Percentiles rank a stretch among this genome's conserved stretches.
Conservation (phyloP, 176 grass and related monocot genomes). For the Triticum monococcum region DNA sequence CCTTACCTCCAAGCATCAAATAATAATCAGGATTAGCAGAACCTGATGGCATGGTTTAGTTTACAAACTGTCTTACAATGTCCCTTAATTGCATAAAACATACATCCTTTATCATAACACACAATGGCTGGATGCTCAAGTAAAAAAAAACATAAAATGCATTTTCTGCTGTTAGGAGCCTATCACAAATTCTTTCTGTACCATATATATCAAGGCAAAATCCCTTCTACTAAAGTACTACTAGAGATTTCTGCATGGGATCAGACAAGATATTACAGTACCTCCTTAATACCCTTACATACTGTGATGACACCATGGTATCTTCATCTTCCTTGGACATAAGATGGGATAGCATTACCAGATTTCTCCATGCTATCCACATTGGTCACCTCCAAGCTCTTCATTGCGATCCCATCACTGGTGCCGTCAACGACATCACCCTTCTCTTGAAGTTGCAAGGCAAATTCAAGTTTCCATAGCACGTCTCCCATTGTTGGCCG, state of each 20-base stretch:
- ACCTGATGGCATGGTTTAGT: slow-evolving; percentile 21
- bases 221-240: background rate
- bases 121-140: slow-evolving; percentile 25
- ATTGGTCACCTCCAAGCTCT: slow-evolving; percentile 25
- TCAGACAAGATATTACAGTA: slow-evolving; percentile 15
- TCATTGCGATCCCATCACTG: slow-evolving; percentile 29
- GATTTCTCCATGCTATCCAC: slow-evolving; percentile 25
- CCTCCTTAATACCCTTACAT: slow-evolving; percentile 12
- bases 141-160: slow-evolving; percentile 23
- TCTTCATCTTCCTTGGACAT: slow-evolving; percentile 62
- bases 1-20: slow-evolving; percentile 11
- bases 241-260: background rate
- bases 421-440: slow-evolving; percentile 42
- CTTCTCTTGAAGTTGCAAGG: slow-evolving; percentile 85
- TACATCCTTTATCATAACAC: slow-evolving; percentile 38
- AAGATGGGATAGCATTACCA: slow-evolving; percentile 31
- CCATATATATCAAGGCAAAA: slow-evolving; percentile 13
- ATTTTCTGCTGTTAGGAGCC: slow-evolving; percentile 25
- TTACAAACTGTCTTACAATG: slow-evolving; percentile 39
- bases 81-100: slow-evolving; percentile 34
- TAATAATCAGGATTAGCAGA: slow-evolving; percentile 30
- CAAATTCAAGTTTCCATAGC: slow-evolving; percentile 93
- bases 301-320: slow-evolving; percentile 18
- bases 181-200: background rate
- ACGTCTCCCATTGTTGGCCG: slow-evolving; percentile 93